Evolutionary conservation across 2,329 filamentous ascomycete species (phyloP).

Genomic region (Xylaria sp.): DNA sequence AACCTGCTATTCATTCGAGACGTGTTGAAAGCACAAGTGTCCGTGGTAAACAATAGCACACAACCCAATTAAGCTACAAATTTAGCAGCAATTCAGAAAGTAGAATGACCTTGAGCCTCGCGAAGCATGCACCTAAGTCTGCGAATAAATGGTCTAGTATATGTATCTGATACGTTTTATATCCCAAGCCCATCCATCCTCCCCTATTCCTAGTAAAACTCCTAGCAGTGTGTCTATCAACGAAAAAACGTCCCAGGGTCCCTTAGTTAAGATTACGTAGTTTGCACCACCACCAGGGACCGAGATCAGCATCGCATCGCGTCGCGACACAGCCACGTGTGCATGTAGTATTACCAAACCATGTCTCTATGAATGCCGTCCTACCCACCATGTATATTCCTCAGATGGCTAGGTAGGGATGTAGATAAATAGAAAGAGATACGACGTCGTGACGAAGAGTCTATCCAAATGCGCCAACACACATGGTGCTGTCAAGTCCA

Average conservation of each 20-base stretch:
- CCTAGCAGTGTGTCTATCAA: neutral
- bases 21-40: too few relatives aligned
- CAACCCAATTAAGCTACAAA: too few relatives aligned
- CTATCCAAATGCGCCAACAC: neutral
- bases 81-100: too few relatives aligned
- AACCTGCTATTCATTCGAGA: too few relatives aligned
- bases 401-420: neutral
- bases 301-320: neutral
- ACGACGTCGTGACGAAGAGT: neutral
- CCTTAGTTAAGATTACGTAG: neutral
- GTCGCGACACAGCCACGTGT: neutral
- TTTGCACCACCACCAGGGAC: neutral
- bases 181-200: neutral
- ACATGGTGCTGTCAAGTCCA: neutral
- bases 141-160: too few relatives aligned
- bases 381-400: neutral
- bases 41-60: too few relatives aligned
- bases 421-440: neutral
- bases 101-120: too few relatives aligned
- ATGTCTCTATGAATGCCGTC: neutral
- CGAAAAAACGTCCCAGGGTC: neutral
- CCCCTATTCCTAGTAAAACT: neutral
- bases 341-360: neutral
- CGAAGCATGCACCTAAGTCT: too few relatives aligned
- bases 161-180: neutral